Evolutionary conservation across 2,329 filamentous ascomycete species (phyloP), one percentile per base, ranked within the genome.

Genomic region (Dothidotthia symphoricarpi): DNA sequence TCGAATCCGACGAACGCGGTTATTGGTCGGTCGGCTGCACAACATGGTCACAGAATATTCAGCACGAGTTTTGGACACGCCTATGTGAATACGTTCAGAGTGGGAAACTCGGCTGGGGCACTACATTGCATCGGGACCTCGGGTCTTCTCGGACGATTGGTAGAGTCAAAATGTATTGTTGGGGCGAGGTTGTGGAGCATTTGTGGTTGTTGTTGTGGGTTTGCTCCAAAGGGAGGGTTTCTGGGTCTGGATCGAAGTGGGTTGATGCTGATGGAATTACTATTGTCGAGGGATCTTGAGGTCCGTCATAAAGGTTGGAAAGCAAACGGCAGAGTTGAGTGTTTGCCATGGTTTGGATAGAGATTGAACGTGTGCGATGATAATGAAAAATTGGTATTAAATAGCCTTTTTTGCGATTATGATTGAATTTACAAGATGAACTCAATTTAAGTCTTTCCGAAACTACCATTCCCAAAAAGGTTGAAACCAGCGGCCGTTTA

Each of bases 181-280:
- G 86, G 83, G 89, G 86, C 0, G 77, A 83, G 45, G 70, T 88
- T 1, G 79, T 80, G 0, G 76, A 80, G 36, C 83, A 94, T 54
- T 74, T 87, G 24, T 95, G 88, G 62, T 66, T 93, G 3, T 63
- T 90, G 26, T 65, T 95, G 0, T 91, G 86, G 59, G 67, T 89
- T 11, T 85, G 82, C 0, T 91, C 83, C 52, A 74, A 78, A 39
- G 75, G 83, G 22, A 74, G 74, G 43, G 66, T 90, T 12, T 75
- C 77, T 41, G 71, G 69, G 6, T 76, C 76, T 7, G 76, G 76
- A 0, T 71, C 79, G 11, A 69, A 69, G 31, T 95, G 88, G 87
- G 66, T 83, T 34, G 88, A 82, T 63, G 79, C 75, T 0, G 74
- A 75, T 1, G 82, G 81, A 1, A 57, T 75, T 25, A 68, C 70